Conservation (phyloP, 1,284 basidiomycete genomes). For the Omphalotus olearius region DNA sequence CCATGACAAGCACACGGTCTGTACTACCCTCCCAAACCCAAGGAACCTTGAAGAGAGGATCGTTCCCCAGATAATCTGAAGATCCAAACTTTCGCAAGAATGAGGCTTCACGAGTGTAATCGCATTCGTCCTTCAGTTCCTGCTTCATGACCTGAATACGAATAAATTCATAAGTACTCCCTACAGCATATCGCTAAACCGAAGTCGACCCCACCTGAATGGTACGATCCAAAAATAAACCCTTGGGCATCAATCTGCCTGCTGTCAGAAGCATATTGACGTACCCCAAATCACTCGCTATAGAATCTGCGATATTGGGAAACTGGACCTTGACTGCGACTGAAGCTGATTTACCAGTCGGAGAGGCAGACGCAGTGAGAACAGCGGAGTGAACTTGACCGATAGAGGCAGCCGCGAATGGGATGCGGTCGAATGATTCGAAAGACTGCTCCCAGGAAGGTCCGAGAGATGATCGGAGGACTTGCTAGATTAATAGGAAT, state of each 20-base stretch:
- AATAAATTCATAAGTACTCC: not conserved
- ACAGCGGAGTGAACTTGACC: slow-evolving; percentile 91
- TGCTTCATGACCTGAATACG: slow-evolving; percentile 71
- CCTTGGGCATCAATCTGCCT: slow-evolving; percentile 78
- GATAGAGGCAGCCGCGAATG: slow-evolving; percentile 95
- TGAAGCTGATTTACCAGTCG: slow-evolving; percentile 47
- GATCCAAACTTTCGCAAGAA: slow-evolving; percentile 66
- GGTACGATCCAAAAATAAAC: slow-evolving; percentile 87
- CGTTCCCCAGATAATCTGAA: slow-evolving; percentile 46
- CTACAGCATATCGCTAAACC: too few relatives aligned
- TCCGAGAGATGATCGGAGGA: slow-evolving; percentile 75
- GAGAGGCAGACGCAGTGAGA: slow-evolving; percentile 45
- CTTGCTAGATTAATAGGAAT: slow-evolving; percentile 48
- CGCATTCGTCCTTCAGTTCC: slow-evolving; percentile 94
- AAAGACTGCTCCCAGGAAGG: slow-evolving; percentile 73
- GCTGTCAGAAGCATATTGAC: slow-evolving; percentile 82
- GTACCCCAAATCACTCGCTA: slow-evolving; percentile 86
- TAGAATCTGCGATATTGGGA: slow-evolving; percentile 86
- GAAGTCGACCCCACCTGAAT: slow-evolving; percentile 65
- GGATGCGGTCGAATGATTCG: slow-evolving; percentile 75
- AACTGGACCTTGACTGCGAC: slow-evolving; percentile 98
- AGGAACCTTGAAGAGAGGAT: slow-evolving; percentile 78
- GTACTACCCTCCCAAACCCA: slow-evolving; percentile 85
- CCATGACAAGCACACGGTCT: slow-evolving; percentile 84
- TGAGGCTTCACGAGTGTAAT: slow-evolving; percentile 86